A percentile compares a stretch with the other conserved stretches of the same genome.
phyloP scores from a whole-genome alignment of 345 rosid genomes.

The Eucalyptus leucophloia region DNA sequence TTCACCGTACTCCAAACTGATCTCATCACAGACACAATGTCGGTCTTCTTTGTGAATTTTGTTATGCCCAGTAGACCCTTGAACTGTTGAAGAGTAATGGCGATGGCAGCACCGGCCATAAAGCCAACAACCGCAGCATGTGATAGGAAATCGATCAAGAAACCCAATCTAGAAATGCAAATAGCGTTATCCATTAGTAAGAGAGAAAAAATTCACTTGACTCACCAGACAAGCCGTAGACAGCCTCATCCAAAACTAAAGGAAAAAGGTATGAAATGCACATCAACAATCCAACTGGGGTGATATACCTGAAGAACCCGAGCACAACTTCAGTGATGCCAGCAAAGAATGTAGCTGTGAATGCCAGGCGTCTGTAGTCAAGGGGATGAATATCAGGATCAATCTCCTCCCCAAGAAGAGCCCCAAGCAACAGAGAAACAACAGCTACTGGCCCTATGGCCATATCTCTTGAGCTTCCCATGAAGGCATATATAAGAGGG shows the following conservation, averaged over 20 bases:
- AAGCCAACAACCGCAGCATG: constrained; percentile 35
- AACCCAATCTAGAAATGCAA: constrained; percentile 15
- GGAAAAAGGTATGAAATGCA: background rate
- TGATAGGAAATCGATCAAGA: constrained; percentile 31
- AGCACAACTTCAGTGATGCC: background rate
- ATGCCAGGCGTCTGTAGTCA: constrained; percentile 47
- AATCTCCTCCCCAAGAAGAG: constrained; percentile 22
- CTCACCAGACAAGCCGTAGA: background rate
- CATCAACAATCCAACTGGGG: background rate
- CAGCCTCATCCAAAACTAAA: background rate
- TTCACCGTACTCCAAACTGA: constrained; percentile 7
- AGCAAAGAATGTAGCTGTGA: constrained; percentile 5
- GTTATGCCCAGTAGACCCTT: constrained; percentile 24
- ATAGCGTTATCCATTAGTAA: background rate
- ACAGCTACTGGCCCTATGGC: constrained; percentile 41
- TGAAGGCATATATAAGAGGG: constrained; percentile 28
- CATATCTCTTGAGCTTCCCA: constrained; percentile 41
- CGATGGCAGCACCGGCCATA: constrained; percentile 38
- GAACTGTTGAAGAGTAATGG: constrained; percentile 28
- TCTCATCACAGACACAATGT: constrained; percentile 18
- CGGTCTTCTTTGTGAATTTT: constrained; percentile 15
- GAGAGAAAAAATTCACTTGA: background rate
- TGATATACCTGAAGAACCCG: constrained; percentile 5
- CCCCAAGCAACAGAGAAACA: constrained; percentile 23
- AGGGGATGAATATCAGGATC: constrained; percentile 1